Evolutionary conservation across 129 eudicot species (phyloP).

Genomic region (Calendula officinalis): DNA sequence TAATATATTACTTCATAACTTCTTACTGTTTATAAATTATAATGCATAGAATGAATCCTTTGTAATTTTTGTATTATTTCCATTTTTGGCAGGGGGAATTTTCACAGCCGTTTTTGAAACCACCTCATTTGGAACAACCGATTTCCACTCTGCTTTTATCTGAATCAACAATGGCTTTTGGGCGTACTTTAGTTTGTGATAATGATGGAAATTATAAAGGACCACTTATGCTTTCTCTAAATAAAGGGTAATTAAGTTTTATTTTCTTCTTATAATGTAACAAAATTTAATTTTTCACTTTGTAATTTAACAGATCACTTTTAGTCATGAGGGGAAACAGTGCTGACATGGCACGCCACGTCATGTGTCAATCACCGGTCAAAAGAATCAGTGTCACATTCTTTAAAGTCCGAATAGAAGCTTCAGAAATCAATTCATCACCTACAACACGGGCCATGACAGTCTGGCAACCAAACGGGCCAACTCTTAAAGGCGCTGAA

Average conservation of each 20-base stretch:
- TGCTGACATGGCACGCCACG: slow-evolving; percentile 68
- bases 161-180: slow-evolving; percentile 76
- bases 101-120: slow-evolving; percentile 29
- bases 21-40: too few species aligned
- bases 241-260: too few species aligned
- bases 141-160: slow-evolving; percentile 64
- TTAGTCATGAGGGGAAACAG: slow-evolving; percentile 77
- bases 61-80: too few species aligned
- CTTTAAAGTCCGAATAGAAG: slow-evolving; percentile 51
- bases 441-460: neutral
- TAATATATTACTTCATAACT: too few species aligned
- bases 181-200: slow-evolving; percentile 61
- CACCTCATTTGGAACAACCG: slow-evolving; percentile 86
- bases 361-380: slow-evolving; percentile 60
- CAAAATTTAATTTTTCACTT: too few species aligned
- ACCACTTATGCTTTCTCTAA: too few species aligned
- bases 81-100: too few species aligned
- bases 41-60: too few species aligned
- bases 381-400: slow-evolving; percentile 64
- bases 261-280: too few species aligned
- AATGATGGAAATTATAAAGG: slow-evolving; percentile 51
- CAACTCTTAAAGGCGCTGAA: too few species aligned
- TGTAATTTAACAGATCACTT: slow-evolving; percentile 40
- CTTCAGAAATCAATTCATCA: neutral
- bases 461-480: too few species aligned